Evolutionary conservation across 208 protist genomes (phyloP), one percentile per base, ranked within the genome.

Genomic region (Vickermania ingenoplastis): DNA sequence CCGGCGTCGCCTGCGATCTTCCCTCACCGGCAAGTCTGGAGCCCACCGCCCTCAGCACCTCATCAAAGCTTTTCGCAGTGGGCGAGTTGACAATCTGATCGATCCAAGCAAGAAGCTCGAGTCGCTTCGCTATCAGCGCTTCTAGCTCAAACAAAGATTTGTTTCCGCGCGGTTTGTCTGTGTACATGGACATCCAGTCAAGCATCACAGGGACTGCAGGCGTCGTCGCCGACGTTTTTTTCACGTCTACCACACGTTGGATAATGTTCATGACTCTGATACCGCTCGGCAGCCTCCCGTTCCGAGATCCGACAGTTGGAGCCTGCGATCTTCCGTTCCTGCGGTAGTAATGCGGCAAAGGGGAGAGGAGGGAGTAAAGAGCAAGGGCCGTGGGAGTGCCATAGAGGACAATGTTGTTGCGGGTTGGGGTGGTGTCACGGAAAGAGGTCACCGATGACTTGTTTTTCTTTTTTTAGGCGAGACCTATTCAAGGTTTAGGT

Each of bases 41-140:
- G 24, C 76, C 76, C 55, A 94, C 86, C 27, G 79, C 72, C 29
- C 89, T 78, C 17, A 91, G 71, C 31, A 90, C 63, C 0, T 54
- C 59, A 7, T 79, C 75, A 50, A 81, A 86, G 53, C 64, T 76
- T 54, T 79, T 83, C 1, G 73, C 30, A 21, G 73, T 65, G 0
- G 81, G 81, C 1, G 83, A 86, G 70, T 89, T 88, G 7, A 77
- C 14, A 41, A 83, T n/a, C 53, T 89, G 78, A 45, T 94, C 82
- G 30, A 94, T 87, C 83, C 84, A 91, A 0, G 79, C 80, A 0
- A 94, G 78, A 29, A 94, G 71, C 70, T 94, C 83, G 82, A 94
- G 89, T 25, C 88, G 83, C 66, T 91, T 91, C n/a, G 78, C 88
- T 3, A 91, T 76, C 58, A 90, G 73, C 2, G 75, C 80, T 67